Evolutionary conservation across 1,284 basidiomycete species (phyloP).

Genomic region (Austropuccinia psidii): DNA sequence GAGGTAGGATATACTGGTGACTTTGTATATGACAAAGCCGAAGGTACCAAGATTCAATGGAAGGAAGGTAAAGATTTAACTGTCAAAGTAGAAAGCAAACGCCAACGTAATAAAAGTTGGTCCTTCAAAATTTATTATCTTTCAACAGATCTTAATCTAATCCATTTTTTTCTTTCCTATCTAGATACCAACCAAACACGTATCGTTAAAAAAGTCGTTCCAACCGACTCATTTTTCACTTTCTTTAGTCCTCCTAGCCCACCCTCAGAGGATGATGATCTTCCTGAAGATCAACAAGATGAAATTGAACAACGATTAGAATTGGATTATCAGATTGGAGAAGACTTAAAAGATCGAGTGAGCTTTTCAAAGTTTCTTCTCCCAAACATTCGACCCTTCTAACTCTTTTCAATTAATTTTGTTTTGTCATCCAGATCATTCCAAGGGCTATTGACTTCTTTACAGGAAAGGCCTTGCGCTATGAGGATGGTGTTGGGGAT

Average conservation of each 20-base stretch:
- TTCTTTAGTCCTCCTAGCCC: conserved; percentile 33
- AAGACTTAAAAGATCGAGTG: conserved; percentile 36
- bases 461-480: conserved; percentile 34
- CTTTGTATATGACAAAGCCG: conserved; percentile 37
- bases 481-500: conserved; percentile 23
- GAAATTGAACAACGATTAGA: conserved; percentile 35
- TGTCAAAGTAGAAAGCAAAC: conserved; percentile 33
- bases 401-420: background rate
- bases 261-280: conserved; percentile 29
- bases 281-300: conserved; percentile 35
- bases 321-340: conserved; percentile 35
- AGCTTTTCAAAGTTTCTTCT: background rate
- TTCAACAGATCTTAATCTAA: background rate
- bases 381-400: background rate
- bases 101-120: conserved; percentile 35
- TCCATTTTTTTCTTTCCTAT: background rate
- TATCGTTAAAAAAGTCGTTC: conserved; percentile 34
- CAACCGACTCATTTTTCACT: conserved; percentile 36
- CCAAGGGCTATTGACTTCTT: conserved; percentile 36
- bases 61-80: conserved; percentile 37
- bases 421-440: conserved; percentile 21
- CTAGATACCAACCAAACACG: conserved; percentile 36
- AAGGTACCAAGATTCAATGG: conserved; percentile 35
- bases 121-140: background rate
- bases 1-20: conserved; percentile 34